A percentile compares a stretch with the other conserved stretches of the same genome.
Evolutionary conservation across 441 rosid species (phyloP).

Genomic region (Populus hybrid): DNA sequence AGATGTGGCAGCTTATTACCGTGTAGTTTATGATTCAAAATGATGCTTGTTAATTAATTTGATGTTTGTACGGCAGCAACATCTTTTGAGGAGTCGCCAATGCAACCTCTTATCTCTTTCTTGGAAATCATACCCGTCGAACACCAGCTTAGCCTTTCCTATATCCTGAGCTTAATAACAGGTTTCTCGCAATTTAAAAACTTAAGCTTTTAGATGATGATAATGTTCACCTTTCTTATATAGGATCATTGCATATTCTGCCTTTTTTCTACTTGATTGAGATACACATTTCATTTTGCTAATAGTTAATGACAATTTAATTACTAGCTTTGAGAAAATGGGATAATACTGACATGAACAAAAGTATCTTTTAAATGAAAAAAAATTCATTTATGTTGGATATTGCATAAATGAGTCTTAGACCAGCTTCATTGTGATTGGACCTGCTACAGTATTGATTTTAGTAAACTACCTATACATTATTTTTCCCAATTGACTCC

Average conservation of each 20-base stretch:
- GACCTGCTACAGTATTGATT: not conserved
- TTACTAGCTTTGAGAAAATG: too few relatives aligned
- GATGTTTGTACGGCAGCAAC: conserved; percentile 54
- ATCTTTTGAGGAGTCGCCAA: conserved; percentile 55
- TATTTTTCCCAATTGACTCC: conserved; percentile 2
- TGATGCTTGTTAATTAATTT: not conserved
- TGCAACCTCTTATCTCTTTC: conserved; percentile 50
- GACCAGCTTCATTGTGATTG: not conserved
- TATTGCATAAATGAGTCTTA: too few relatives aligned
- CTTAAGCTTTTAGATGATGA: too few relatives aligned
- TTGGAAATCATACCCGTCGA: conserved; percentile 53
- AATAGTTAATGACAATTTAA: too few relatives aligned
- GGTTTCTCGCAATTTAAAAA: conserved; percentile 31
- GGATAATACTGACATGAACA: too few relatives aligned
- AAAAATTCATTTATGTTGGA: too few relatives aligned
- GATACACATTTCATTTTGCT: too few relatives aligned
- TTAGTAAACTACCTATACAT: not conserved
- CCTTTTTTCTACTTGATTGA: too few relatives aligned
- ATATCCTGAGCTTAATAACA: conserved; percentile 50
- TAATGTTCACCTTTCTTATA: too few relatives aligned
- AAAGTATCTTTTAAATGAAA: too few relatives aligned
- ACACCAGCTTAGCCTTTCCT: conserved; percentile 39
- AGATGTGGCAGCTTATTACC: not conserved
- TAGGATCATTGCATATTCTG: too few relatives aligned
- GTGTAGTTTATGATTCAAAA: not conserved